Percentiles rank a stretch among this genome's conserved stretches.
Evolutionary conservation across 106 monocot genomes (phyloP).

Genomic region (Posidonia australis): DNA sequence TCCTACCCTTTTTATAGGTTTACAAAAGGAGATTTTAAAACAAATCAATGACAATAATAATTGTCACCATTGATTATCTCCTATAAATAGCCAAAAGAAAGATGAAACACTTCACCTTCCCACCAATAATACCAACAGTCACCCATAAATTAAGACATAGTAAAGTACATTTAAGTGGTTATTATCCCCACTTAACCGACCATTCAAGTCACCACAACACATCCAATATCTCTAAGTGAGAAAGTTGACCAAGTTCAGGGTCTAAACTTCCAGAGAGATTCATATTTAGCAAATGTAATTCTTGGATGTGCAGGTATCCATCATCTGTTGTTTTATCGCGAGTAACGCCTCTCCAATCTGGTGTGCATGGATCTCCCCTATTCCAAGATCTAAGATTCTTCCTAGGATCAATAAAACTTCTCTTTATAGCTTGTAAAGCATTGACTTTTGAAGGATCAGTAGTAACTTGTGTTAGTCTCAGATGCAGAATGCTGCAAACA

Average conservation of each 20-base stretch:
- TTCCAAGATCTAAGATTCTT: conserved; percentile 41
- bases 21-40: too few relatives aligned
- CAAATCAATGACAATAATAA: too few relatives aligned
- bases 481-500: neutral
- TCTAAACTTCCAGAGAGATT: conserved; percentile 86
- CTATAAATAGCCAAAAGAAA: too few relatives aligned
- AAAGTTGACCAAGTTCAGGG: conserved; percentile 73
- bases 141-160: too few relatives aligned
- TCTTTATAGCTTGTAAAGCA: conserved; percentile 41
- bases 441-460: conserved; percentile 7
- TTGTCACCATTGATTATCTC: too few relatives aligned
- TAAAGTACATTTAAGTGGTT: too few relatives aligned
- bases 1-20: neutral
- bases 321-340: conserved; percentile 54
- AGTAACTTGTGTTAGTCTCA: neutral
- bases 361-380: conserved; percentile 63
- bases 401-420: conserved; percentile 39
- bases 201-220: too few relatives aligned
- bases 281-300: conserved; percentile 67
- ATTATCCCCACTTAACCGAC: too few relatives aligned
- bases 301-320: conserved; percentile 67
- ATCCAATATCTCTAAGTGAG: conserved; percentile 70
- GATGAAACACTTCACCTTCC: too few relatives aligned
- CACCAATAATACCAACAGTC: too few relatives aligned
- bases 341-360: conserved; percentile 67